Percentiles rank a stretch among this genome's conserved stretches.
These are phyloP conservation scores for Passalora sequoiae DNA, from an alignment of 2,329 filamentous ascomycete species.

Conservation along the genomic window DNA sequence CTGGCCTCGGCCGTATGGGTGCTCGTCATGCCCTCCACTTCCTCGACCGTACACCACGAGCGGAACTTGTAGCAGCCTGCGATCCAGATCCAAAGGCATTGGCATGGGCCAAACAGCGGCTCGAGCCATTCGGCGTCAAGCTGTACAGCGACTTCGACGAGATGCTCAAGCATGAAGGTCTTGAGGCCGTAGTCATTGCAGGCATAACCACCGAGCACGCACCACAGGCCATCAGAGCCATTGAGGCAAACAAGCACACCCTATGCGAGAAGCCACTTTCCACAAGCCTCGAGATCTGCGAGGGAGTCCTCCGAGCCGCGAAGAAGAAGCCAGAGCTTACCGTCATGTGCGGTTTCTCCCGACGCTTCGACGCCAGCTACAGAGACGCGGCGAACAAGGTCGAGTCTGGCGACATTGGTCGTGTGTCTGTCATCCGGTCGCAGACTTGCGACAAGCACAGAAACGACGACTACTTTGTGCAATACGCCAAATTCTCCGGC, in stretches of 20 bases:
- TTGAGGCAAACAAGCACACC: constrained; percentile 51
- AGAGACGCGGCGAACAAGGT: constrained; percentile 54
- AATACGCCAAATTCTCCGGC: constrained; percentile 60
- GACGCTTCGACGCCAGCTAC: constrained; percentile 63
- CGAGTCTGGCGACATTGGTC: constrained; percentile 53
- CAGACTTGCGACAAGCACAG: constrained; percentile 65
- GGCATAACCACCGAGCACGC: constrained; percentile 54
- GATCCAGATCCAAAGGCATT: constrained; percentile 40
- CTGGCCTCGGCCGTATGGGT: constrained; percentile 49
- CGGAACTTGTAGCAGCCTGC: constrained; percentile 46
- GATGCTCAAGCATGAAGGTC: constrained; percentile 52
- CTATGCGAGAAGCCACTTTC: constrained; percentile 57
- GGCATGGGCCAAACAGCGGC: constrained; percentile 47
- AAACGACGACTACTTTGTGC: constrained; percentile 62
- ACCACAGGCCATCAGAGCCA: constrained; percentile 53
- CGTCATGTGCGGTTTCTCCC: constrained; percentile 62
- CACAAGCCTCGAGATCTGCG: constrained; percentile 55
- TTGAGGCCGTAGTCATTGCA: constrained; percentile 53
- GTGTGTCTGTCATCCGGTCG: constrained; percentile 56
- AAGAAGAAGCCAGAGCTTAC: constrained; percentile 54
- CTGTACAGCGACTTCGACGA: constrained; percentile 53
- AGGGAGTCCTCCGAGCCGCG: constrained; percentile 56
- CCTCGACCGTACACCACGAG: constrained; percentile 43
- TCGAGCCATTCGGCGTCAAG: constrained; percentile 49
- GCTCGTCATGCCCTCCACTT: constrained; percentile 46